These are phyloP conservation scores for Chamaecyparis obtusa DNA, from an alignment of 75 land plant species.

Conservation along the genomic window DNA sequence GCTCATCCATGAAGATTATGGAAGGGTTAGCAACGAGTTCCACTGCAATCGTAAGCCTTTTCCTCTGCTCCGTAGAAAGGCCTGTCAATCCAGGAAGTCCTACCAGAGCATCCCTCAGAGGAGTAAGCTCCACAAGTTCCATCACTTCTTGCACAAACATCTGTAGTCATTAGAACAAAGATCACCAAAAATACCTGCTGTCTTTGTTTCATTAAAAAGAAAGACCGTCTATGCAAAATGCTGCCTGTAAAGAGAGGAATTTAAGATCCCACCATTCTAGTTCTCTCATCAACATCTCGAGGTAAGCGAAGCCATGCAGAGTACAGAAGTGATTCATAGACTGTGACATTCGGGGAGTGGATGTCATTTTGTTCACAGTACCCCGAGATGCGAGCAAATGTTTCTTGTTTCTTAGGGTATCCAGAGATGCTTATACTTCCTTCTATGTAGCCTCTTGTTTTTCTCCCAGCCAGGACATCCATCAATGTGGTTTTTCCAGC, in stretches of 20 bases:
- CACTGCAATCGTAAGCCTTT: conserved; percentile 32
- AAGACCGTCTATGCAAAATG: background rate
- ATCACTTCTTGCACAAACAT: conserved; percentile 30
- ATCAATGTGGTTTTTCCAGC: conserved; percentile 79
- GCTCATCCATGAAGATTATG: conserved; percentile 47
- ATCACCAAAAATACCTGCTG: background rate
- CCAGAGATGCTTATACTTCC: conserved; percentile 66
- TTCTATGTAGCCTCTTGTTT: conserved; percentile 71
- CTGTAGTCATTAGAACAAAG: conserved; percentile 14
- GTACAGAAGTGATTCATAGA: conserved; percentile 63
- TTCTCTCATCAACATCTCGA: conserved; percentile 26
- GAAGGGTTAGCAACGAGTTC: conserved; percentile 40
- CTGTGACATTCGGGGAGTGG: conserved; percentile 68
- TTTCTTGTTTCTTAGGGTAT: conserved; percentile 67
- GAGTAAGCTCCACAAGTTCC: conserved; percentile 33
- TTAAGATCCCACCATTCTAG: conserved; percentile 31
- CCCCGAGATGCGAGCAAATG: conserved; percentile 67
- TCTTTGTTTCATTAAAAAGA: background rate
- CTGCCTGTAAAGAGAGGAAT: background rate
- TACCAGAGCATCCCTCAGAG: conserved; percentile 25
- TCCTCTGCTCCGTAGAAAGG: conserved; percentile 40
- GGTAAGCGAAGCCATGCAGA: conserved; percentile 70
- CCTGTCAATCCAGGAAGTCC: conserved; percentile 35
- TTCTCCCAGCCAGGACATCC: conserved; percentile 77
- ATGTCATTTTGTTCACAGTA: conserved; percentile 81